Percentiles rank a stretch among this genome's conserved stretches.
These are phyloP conservation scores for Boletus bicolor DNA, from an alignment of 768 basidiomycete genomes.

Conservation along the genomic window DNA sequence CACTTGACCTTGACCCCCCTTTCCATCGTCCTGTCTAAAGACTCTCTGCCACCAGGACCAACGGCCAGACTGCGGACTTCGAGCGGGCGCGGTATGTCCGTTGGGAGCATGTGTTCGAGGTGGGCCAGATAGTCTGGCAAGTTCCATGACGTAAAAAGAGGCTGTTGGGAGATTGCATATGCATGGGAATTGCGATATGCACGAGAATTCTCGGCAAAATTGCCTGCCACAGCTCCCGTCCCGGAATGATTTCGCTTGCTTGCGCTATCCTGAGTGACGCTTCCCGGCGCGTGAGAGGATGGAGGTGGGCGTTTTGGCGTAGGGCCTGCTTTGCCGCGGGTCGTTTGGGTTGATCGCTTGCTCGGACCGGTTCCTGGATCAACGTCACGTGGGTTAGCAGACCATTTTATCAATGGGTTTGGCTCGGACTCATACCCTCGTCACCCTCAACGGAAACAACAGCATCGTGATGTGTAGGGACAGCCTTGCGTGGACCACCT, in stretches of 20 bases:
- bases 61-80: conserved; percentile 56
- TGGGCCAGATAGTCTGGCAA: conserved; percentile 92
- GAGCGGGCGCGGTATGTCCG: conserved; percentile 68
- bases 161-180: conserved; percentile 74
- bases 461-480: conserved; percentile 21
- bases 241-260: conserved; percentile 48
- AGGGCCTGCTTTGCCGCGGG: conserved; percentile 33
- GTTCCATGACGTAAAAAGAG: conserved; percentile 81
- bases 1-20: conserved; percentile 87
- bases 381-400: conserved; percentile 36
- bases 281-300: conserved; percentile 31
- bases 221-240: conserved; percentile 34
- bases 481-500: conserved; percentile 30
- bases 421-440: conserved; percentile 49
- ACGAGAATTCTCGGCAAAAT: conserved; percentile 50
- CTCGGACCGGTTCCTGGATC: conserved; percentile 34
- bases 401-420: conserved; percentile 8
- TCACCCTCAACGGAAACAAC: conserved; percentile 48
- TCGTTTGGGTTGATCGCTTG: conserved; percentile 40
- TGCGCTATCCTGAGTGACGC: conserved; percentile 41
- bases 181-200: conserved; percentile 79
- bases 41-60: conserved; percentile 45
- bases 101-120: conserved; percentile 79
- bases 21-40: conserved; percentile 61
- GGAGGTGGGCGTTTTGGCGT: conserved; percentile 31